Conservation (phyloP, 164 flowering plant species). For the Saururus chinensis region DNA sequence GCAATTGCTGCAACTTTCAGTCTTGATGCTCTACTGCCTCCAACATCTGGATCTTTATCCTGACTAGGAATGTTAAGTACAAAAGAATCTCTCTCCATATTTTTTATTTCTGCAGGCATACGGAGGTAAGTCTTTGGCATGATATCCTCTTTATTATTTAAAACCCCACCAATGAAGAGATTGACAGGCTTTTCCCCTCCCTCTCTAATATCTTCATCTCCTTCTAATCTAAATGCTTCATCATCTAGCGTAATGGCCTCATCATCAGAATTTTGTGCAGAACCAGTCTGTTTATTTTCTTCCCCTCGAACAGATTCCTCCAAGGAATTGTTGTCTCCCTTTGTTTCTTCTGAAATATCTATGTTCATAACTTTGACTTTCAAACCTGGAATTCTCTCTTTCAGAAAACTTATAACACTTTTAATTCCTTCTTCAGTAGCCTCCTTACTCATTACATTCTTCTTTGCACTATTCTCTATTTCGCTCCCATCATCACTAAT, state of each 20-base stretch:
- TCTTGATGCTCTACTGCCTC: slow-evolving; percentile 33
- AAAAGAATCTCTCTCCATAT: slow-evolving; percentile 72
- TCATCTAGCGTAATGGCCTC: slow-evolving; percentile 37
- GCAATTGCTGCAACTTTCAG: slow-evolving; percentile 58
- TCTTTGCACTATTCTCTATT: slow-evolving; percentile 41
- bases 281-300: slow-evolving; percentile 28
- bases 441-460: slow-evolving; percentile 49
- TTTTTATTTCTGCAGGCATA: slow-evolving; percentile 62
- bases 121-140: slow-evolving; percentile 53
- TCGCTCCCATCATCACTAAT: slow-evolving; percentile 25
- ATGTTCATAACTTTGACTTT: slow-evolving; percentile 72
- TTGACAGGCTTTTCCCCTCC: slow-evolving; percentile 47
- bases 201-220: slow-evolving; percentile 27
- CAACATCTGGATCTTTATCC: slow-evolving; percentile 31
- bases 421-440: slow-evolving; percentile 84
- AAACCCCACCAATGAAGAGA: slow-evolving; percentile 76
- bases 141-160: slow-evolving; percentile 66
- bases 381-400: slow-evolving; percentile 77
- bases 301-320: slow-evolving; percentile 50
- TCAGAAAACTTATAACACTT: slow-evolving; percentile 72
- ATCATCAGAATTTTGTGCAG: slow-evolving; percentile 40
- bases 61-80: slow-evolving; percentile 49
- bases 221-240: slow-evolving; percentile 34
- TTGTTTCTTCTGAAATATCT: slow-evolving; percentile 40
- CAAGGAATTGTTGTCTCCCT: slow-evolving; percentile 34